Conservation (phyloP, 208 protist genomes). For the Trypanosoma avium region DNA sequence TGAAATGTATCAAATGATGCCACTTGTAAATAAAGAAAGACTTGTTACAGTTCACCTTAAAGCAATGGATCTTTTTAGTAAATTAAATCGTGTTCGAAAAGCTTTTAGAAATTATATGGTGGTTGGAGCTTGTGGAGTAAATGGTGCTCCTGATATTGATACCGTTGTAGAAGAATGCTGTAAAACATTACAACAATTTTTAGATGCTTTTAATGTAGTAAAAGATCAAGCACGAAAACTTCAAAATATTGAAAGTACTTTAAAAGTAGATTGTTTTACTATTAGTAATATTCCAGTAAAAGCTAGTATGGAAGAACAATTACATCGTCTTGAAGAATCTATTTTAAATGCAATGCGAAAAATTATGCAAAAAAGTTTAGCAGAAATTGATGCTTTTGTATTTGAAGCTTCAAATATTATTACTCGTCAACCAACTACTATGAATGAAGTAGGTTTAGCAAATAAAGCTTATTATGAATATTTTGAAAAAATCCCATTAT, state of each 20-base stretch:
- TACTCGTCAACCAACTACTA: slow-evolving; percentile 85
- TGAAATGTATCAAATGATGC: slow-evolving; percentile 92
- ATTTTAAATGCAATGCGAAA: slow-evolving; percentile 86
- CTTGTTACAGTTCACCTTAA: slow-evolving; percentile 91
- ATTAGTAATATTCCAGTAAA: slow-evolving; percentile 93
- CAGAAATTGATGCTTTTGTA: slow-evolving; percentile 89
- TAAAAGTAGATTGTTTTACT: slow-evolving; percentile 93
- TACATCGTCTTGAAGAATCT: slow-evolving; percentile 88
- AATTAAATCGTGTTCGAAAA: slow-evolving; percentile 86
- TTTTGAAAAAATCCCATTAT: slow-evolving; percentile 47
- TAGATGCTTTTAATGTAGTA: slow-evolving; percentile 86
- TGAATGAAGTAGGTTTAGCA: slow-evolving; percentile 92
- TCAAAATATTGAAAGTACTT: slow-evolving; percentile 85
- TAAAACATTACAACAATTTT: slow-evolving; percentile 59
- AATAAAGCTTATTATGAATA: slow-evolving; percentile 80
- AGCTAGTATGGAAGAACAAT: slow-evolving; percentile 91
- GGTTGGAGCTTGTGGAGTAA: slow-evolving; percentile 87
- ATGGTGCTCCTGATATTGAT: slow-evolving; percentile 89
- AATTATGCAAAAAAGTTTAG: slow-evolving; percentile 58
- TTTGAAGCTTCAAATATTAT: slow-evolving; percentile 86
- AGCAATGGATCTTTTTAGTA: slow-evolving; percentile 92
- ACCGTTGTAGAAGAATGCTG: slow-evolving; percentile 73
- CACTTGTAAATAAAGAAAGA: slow-evolving; percentile 75
- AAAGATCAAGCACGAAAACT: slow-evolving; percentile 86
- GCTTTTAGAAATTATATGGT: slow-evolving; percentile 85